These are phyloP conservation scores for Scolecobasidium constrictum DNA, from an alignment of 2,329 filamentous ascomycete species.

Conservation along the genomic window DNA sequence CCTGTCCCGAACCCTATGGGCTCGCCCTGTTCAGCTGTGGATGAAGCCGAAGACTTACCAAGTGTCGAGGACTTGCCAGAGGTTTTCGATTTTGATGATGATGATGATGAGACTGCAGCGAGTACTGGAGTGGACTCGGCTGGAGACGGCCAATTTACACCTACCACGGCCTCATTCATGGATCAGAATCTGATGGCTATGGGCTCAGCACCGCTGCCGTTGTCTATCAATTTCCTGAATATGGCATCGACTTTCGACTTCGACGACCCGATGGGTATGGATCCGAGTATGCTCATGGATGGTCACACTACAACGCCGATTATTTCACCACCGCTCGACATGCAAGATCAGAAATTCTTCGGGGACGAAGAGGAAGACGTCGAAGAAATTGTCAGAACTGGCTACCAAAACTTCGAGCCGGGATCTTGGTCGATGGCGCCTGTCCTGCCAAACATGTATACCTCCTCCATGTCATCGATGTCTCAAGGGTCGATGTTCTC, in stretches of 20 bases:
- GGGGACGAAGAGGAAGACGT: conserved; percentile 1
- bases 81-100: background rate
- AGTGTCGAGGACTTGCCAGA: background rate
- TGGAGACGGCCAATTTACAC: background rate
- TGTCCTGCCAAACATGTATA: conserved; percentile 5
- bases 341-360: conserved; percentile 7
- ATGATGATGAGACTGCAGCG: background rate
- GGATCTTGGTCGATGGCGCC: conserved; percentile 1
- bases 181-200: background rate
- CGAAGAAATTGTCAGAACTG: conserved; percentile 4
- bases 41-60: background rate
- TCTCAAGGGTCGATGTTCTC: conserved; percentile 2
- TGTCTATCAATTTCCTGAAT: background rate
- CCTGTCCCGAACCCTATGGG: no score
- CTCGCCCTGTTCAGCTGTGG: no score
- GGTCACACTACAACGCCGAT: background rate
- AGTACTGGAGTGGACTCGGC: background rate
- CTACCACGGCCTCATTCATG: no score
- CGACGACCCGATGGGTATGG: background rate
- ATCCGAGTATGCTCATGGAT: background rate
- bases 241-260: background rate
- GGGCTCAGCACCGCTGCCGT: background rate
- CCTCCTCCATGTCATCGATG: conserved; percentile 5
- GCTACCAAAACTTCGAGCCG: conserved; percentile 1
- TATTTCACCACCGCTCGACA: conserved; percentile 1